Conservation (phyloP, 2,329 filamentous ascomycete species). For the Graphilbum ipis-grandicollis region DNA sequence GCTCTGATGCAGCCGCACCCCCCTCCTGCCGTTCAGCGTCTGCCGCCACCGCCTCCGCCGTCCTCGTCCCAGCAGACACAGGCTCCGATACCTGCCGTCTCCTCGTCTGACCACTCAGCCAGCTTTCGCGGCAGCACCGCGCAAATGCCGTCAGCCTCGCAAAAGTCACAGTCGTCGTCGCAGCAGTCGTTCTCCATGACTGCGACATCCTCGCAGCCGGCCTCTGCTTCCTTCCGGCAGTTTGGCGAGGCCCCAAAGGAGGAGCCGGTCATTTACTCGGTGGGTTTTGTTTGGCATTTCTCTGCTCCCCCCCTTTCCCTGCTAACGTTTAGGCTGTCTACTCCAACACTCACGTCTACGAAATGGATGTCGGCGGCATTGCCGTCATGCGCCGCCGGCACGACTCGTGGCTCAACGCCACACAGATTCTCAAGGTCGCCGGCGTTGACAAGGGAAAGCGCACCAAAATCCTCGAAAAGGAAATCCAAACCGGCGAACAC, state of each 20-base stretch:
- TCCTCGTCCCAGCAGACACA: not conserved
- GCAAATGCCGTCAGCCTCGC: slow-evolving; percentile 12
- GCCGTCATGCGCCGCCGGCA: slow-evolving; percentile 91
- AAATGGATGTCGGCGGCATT: slow-evolving; percentile 90
- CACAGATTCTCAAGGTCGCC: slow-evolving; percentile 93
- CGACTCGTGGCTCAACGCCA: slow-evolving; percentile 95
- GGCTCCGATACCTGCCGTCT: not conserved
- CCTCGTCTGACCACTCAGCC: slow-evolving; percentile 7
- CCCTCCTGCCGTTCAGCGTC: too few relatives aligned
- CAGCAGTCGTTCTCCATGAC: slow-evolving; percentile 41
- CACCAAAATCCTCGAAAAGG: slow-evolving; percentile 94
- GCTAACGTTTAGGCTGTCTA: slow-evolving; percentile 51
- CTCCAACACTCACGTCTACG: slow-evolving; percentile 90
- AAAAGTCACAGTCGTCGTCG: slow-evolving; percentile 23
- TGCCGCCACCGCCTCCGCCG: not conserved
- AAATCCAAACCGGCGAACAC: slow-evolving; percentile 89
- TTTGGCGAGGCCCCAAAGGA: slow-evolving; percentile 21
- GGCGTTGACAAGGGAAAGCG: slow-evolving; percentile 95
- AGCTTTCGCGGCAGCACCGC: slow-evolving; percentile 3
- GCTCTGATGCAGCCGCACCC: not conserved
- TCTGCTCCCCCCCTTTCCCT: not conserved
- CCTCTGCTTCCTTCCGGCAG: slow-evolving; percentile 20
- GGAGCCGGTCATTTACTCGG: slow-evolving; percentile 43
- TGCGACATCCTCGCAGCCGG: slow-evolving; percentile 28
- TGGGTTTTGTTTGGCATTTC: slow-evolving; percentile 16